These are phyloP conservation scores for Trichophyton benhamiae DNA, from an alignment of 2,329 filamentous ascomycete species.

Conservation along the genomic window DNA sequence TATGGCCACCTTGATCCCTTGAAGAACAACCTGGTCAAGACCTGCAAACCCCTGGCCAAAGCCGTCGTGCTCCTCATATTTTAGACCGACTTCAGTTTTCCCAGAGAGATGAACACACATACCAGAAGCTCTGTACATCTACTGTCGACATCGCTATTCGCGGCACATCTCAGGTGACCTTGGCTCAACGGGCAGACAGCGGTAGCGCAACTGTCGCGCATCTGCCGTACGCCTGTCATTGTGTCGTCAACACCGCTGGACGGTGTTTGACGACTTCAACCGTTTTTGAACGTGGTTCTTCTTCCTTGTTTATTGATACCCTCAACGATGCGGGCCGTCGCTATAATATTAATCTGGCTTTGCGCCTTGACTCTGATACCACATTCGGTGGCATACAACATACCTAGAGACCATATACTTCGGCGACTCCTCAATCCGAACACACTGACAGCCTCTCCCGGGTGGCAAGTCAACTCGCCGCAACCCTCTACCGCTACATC, in stretches of 20 bases:
- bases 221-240: background rate
- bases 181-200: background rate
- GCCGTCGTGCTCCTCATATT: background rate
- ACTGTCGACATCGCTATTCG: background rate
- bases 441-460: background rate
- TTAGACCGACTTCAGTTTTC: background rate
- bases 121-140: background rate
- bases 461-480: background rate
- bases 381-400: slow-evolving; percentile 2
- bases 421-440: background rate
- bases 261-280: slow-evolving; percentile 6
- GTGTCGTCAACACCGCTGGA: slow-evolving; percentile 9
- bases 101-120: background rate
- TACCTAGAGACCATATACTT: background rate
- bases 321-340: slow-evolving; percentile 11
- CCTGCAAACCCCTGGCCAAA: background rate
- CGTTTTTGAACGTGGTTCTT: slow-evolving; percentile 3
- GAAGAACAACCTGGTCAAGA: background rate
- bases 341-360: slow-evolving; percentile 7
- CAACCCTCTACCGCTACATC: background rate
- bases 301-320: background rate
- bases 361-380: slow-evolving; percentile 4
- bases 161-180: background rate
- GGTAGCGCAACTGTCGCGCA: background rate
- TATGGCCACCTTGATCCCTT: background rate